Evolutionary conservation across 192 early-diverging fungal species (phyloP), one percentile per base, ranked within the genome.

Genomic region (Umbelopsis vinacea): DNA sequence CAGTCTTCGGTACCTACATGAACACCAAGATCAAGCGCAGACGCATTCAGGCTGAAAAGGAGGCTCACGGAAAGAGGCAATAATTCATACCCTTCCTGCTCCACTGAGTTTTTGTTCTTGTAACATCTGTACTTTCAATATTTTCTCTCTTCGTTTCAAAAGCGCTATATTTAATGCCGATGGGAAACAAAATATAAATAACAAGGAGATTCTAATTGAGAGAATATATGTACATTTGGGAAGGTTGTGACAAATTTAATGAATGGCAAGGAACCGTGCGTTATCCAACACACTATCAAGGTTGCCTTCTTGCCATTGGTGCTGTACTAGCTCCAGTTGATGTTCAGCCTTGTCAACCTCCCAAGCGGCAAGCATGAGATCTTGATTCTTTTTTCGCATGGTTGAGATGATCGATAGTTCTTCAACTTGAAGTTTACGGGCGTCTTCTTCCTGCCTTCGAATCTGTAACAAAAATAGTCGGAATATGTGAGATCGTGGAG

Each of bases 11-110:
- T 71, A 89, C 88, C 15, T 92, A 91, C 52, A 83, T 91, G 66
- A 94, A 94, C 83, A 92, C 88, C 53, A 78, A 83, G 75, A 88
- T 90, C 74, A 95, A 95, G 87, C 66, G 68, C 35, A 80, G 67
- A 54, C 70, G 71, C 38, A 71, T 78, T 17, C 38, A 72, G 48
- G 71, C 71, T 21, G 72, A 52, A 33, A 23, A 73, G 23, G 76
- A 72, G 43, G 57, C 71, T 43, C 71, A 17, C 19, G 73, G 38
- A 46, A 69, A 70, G 68, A 75, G 70, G 67, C 26, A 74, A 45
- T 74, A 66, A 46, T 63, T 9, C 55, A 68, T 52, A 22, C 23
- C 37, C 57, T 63, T 37, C n/a, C 17, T 63, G 12, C 57, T 37
- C 57, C 35, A 63, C 37, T 37, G 17, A 12, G 17, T 15, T 50